Conservation (phyloP, 2,329 filamentous ascomycete genomes). For the Monosporascus sp. region DNA sequence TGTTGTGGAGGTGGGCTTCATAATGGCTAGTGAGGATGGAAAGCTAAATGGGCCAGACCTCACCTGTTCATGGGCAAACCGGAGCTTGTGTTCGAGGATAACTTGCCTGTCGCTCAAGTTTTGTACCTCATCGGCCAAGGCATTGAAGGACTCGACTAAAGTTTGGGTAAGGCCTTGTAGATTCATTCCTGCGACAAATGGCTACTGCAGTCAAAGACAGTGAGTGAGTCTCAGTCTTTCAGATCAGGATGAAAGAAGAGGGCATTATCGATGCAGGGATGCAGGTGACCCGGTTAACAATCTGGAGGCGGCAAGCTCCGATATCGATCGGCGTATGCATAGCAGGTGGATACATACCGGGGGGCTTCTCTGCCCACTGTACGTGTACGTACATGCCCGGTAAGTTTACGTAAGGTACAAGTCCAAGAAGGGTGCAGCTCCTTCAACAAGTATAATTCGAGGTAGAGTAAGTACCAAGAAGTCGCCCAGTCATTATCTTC, state of each 20-base stretch:
- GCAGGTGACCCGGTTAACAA: too few relatives aligned
- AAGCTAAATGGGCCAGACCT: constrained; percentile 22
- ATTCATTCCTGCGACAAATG: constrained; percentile 31
- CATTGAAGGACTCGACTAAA: constrained; percentile 59
- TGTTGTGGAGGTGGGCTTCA: constrained; percentile 4
- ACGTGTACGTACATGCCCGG: background rate
- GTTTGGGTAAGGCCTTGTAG: constrained; percentile 45
- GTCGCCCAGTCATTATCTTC: too few relatives aligned
- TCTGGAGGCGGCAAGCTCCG: background rate
- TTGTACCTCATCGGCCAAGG: constrained; percentile 61
- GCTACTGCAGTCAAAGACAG: too few relatives aligned
- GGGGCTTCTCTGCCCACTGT: background rate
- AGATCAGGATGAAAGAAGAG: too few relatives aligned
- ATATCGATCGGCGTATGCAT: background rate
- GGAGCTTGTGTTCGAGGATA: constrained; percentile 61
- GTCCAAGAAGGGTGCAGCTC: too few relatives aligned
- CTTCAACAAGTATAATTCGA: too few relatives aligned
- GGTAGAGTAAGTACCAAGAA: too few relatives aligned
- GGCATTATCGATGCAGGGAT: too few relatives aligned
- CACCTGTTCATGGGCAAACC: constrained; percentile 64
- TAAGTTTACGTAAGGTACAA: too few relatives aligned
- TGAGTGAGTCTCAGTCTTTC: too few relatives aligned
- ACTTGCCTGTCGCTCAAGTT: constrained; percentile 58
- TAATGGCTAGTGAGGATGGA: background rate
- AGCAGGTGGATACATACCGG: background rate